Evolutionary conservation across 2,329 filamentous ascomycete species (phyloP).

Genomic region (Colletotrichum limetticola): DNA sequence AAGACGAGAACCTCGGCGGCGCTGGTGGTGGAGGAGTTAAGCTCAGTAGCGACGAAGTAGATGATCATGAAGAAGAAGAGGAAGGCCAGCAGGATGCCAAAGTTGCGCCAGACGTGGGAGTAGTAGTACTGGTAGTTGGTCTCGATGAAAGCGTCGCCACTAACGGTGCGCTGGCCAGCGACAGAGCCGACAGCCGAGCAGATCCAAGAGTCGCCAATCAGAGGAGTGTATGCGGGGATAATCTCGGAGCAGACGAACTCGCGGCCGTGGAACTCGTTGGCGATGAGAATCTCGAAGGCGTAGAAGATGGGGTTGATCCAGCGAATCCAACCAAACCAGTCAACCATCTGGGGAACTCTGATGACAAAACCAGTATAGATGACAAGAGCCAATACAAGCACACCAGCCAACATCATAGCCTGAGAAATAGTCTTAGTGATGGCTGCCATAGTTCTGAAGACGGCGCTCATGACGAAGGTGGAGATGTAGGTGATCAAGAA

Average conservation of each 20-base stretch:
- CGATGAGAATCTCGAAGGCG: slow-evolving; percentile 77
- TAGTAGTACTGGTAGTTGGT: slow-evolving; percentile 66
- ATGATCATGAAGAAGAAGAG: slow-evolving; percentile 70
- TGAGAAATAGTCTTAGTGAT: slow-evolving; percentile 73
- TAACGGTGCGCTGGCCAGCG: slow-evolving; percentile 63
- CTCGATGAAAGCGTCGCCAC: slow-evolving; percentile 70
- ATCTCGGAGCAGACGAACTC: slow-evolving; percentile 65
- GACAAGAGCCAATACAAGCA: slow-evolving; percentile 69
- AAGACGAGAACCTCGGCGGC: slow-evolving; percentile 79
- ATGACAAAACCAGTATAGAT: slow-evolving; percentile 70
- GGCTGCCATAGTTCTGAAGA: slow-evolving; percentile 80
- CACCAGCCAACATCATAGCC: slow-evolving; percentile 62
- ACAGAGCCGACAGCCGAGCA: slow-evolving; percentile 66
- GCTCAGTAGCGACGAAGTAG: slow-evolving; percentile 72
- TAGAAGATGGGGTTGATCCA: slow-evolving; percentile 81
- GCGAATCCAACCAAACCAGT: slow-evolving; percentile 81
- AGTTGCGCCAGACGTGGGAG: slow-evolving; percentile 72
- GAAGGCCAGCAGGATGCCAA: slow-evolving; percentile 75
- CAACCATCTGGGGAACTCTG: slow-evolving; percentile 67
- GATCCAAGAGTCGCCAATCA: slow-evolving; percentile 59
- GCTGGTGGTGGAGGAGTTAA: slow-evolving; percentile 71
- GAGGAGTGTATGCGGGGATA: slow-evolving; percentile 57
- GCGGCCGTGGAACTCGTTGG: slow-evolving; percentile 76
- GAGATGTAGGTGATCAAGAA: slow-evolving; percentile 75
- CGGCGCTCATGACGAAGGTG: slow-evolving; percentile 78